Conservation (phyloP, 2,329 filamentous ascomycete species). For the Moelleriella libera region DNA sequence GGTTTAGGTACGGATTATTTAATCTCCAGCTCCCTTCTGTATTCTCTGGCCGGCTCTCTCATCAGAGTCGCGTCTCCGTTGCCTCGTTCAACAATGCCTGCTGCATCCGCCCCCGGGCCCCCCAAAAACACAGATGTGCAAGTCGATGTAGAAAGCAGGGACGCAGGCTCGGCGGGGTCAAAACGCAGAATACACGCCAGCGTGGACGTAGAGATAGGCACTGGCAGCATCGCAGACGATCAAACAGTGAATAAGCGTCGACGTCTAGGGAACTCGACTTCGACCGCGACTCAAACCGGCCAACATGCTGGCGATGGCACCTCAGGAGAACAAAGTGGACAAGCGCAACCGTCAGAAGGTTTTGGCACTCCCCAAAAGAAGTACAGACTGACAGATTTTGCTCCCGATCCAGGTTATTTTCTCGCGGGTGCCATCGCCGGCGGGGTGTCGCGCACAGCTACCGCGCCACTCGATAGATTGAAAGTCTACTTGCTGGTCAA, state of each 20-base stretch:
- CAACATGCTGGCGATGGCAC: conserved; percentile 20
- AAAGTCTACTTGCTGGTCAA: conserved; percentile 97
- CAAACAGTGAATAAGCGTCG: conserved; percentile 11
- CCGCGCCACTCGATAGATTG: conserved; percentile 87
- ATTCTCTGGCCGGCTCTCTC: conserved; percentile 63
- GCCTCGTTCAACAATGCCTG: conserved; percentile 15
- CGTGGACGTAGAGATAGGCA: conserved; percentile 3
- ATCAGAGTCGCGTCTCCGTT: conserved; percentile 47
- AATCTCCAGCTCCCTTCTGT: conserved; percentile 40
- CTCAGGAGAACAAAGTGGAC: conserved; percentile 11
- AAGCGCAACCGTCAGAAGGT: conserved; percentile 18
- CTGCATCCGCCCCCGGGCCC: neutral
- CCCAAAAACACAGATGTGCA: neutral
- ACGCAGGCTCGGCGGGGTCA: conserved; percentile 1
- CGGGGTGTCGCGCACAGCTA: conserved; percentile 87
- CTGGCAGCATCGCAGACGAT: conserved; percentile 9
- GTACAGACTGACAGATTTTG: conserved; percentile 48
- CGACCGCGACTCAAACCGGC: conserved; percentile 7
- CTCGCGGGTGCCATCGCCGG: conserved; percentile 88
- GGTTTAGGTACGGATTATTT: conserved; percentile 76
- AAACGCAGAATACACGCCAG: conserved; percentile 6
- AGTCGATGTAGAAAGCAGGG: neutral
- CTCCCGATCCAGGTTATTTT: conserved; percentile 93
- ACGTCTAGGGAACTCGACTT: conserved; percentile 9
- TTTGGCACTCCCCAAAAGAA: conserved; percentile 22